Percentiles rank a stretch among this genome's conserved stretches.
These are phyloP conservation scores for Nemania serpens DNA, from an alignment of 2,329 filamentous ascomycete species.

Conservation along the genomic window DNA sequence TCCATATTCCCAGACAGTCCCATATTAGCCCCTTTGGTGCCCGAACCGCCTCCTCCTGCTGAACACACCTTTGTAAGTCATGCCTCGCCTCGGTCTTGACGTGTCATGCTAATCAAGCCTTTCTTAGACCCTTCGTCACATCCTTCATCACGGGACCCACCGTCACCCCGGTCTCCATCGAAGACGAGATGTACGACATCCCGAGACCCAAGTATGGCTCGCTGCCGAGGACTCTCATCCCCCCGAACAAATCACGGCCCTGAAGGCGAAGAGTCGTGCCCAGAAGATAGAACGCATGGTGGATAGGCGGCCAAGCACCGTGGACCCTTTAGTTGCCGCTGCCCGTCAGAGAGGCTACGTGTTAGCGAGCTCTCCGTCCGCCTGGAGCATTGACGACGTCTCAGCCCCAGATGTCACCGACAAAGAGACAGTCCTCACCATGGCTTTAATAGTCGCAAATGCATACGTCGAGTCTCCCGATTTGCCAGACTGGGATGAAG, in stretches of 20 bases:
- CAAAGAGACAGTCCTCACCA: slow-evolving; percentile 78
- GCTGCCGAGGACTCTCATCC: slow-evolving; percentile 62
- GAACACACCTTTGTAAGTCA: slow-evolving; percentile 60
- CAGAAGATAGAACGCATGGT: slow-evolving; percentile 78
- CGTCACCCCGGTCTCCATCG: slow-evolving; percentile 77
- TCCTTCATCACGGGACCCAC: slow-evolving; percentile 90
- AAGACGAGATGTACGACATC: slow-evolving; percentile 68
- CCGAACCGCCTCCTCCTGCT: slow-evolving; percentile 53
- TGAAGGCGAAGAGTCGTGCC: slow-evolving; percentile 67
- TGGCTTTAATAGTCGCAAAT: slow-evolving; percentile 87
- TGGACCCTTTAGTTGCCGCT: slow-evolving; percentile 78
- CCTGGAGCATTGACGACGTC: slow-evolving; percentile 83
- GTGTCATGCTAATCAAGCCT: slow-evolving; percentile 12
- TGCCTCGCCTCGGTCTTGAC: neutral
- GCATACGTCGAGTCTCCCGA: slow-evolving; percentile 80
- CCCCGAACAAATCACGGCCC: slow-evolving; percentile 54
- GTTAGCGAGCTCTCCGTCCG: slow-evolving; percentile 69
- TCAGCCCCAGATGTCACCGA: slow-evolving; percentile 81
- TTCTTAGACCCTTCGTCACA: slow-evolving; percentile 72
- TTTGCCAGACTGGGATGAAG: slow-evolving; percentile 80
- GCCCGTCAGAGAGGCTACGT: slow-evolving; percentile 71
- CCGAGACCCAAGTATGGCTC: slow-evolving; percentile 65
- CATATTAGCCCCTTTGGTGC: slow-evolving; percentile 45
- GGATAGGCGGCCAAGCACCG: slow-evolving; percentile 74
- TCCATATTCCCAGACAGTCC: slow-evolving; percentile 52